Conservation (phyloP, 768 basidiomycete genomes). For the Tulasnella sp. region DNA sequence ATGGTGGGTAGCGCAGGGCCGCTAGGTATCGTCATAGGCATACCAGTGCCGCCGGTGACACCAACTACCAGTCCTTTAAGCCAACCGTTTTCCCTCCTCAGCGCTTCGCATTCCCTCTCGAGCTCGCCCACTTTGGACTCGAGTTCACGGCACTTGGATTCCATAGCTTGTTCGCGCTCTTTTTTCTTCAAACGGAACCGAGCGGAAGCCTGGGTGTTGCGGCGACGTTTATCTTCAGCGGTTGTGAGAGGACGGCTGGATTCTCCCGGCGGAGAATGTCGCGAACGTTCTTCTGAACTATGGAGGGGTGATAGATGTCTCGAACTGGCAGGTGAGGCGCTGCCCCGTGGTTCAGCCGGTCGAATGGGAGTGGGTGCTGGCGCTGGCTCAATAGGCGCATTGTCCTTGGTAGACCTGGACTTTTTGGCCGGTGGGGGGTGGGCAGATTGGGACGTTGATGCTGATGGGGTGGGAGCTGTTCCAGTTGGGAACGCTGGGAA, state of each 20-base stretch:
- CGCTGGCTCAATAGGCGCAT: slow-evolving; percentile 1
- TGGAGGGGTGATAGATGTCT: neutral
- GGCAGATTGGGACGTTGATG: neutral
- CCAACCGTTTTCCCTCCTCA: slow-evolving; percentile 86
- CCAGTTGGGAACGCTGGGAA: slow-evolving; percentile 36
- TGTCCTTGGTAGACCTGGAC: slow-evolving; percentile 9
- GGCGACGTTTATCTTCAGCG: slow-evolving; percentile 80
- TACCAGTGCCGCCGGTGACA: slow-evolving; percentile 36
- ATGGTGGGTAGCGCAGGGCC: neutral
- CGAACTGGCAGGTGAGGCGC: too few species aligned
- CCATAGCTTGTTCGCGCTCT: slow-evolving; percentile 82
- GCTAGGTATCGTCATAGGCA: slow-evolving; percentile 6
- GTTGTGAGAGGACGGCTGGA: slow-evolving; percentile 30
- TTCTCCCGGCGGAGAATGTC: too few species aligned
- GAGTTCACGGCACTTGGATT: slow-evolving; percentile 73
- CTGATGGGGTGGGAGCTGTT: slow-evolving; percentile 24
- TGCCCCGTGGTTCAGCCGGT: too few species aligned
- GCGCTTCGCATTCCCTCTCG: slow-evolving; percentile 81
- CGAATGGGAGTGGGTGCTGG: neutral
- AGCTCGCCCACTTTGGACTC: slow-evolving; percentile 66
- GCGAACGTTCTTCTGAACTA: neutral
- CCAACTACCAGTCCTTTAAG: slow-evolving; percentile 81
- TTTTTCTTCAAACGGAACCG: slow-evolving; percentile 95
- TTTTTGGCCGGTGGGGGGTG: slow-evolving; percentile 14
- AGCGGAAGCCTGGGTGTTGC: slow-evolving; percentile 87